Evolutionary conservation across 75 land plant genomes (phyloP).

Genomic region (Picea glauca): DNA sequence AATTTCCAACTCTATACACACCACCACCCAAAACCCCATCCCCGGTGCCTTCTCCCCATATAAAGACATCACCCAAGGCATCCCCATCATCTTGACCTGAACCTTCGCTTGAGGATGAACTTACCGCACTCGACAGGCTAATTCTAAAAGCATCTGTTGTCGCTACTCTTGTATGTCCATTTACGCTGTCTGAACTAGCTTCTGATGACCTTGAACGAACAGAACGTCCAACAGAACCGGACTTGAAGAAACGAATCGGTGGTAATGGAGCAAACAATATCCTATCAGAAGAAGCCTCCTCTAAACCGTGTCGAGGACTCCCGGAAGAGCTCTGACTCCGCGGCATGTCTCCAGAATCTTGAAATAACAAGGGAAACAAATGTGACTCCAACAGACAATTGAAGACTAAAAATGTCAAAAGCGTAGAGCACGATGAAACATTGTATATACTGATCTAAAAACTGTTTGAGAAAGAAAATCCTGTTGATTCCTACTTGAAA

Average conservation of each 20-base stretch:
- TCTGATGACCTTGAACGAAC: slow-evolving; percentile 34
- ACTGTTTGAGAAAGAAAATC: not conserved
- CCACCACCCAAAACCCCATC: slow-evolving; percentile 82
- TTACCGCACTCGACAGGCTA: slow-evolving; percentile 80
- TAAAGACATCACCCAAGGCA: slow-evolving; percentile 83
- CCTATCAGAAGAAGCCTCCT: slow-evolving; percentile 59
- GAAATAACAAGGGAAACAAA: slow-evolving; percentile 6
- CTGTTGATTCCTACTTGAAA: not conserved
- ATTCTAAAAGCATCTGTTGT: slow-evolving; percentile 61
- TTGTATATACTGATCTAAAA: not conserved
- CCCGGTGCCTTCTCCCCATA: slow-evolving; percentile 85
- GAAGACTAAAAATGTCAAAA: not conserved
- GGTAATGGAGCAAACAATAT: slow-evolving; percentile 60
- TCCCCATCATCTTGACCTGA: slow-evolving; percentile 90
- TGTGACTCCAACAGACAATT: not conserved
- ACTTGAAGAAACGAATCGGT: slow-evolving; percentile 55
- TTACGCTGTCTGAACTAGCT: slow-evolving; percentile 50
- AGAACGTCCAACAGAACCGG: slow-evolving; percentile 50
- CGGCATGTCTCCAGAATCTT: slow-evolving; percentile 54
- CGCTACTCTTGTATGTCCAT: slow-evolving; percentile 43
- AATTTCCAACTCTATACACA: slow-evolving; percentile 38
- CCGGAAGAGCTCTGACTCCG: slow-evolving; percentile 51
- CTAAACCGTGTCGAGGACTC: slow-evolving; percentile 59
- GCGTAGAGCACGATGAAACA: not conserved
- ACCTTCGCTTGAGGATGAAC: slow-evolving; percentile 77